Evolutionary conservation across 306 rosid genomes (phyloP), one percentile per base, ranked within the genome.

Genomic region (Dryas alaskensis): DNA sequence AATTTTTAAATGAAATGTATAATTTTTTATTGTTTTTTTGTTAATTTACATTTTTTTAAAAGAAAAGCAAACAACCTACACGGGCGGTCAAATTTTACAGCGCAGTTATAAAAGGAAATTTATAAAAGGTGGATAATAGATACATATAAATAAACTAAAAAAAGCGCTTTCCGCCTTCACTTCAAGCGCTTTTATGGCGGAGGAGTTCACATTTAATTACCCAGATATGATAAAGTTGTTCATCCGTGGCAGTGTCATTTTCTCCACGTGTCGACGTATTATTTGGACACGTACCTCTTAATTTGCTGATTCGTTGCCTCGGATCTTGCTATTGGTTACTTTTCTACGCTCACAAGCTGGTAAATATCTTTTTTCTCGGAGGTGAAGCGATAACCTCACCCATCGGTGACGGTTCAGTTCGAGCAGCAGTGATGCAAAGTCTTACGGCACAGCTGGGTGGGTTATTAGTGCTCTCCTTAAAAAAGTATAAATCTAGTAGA

Each of bases 321-420:
- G 83, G 82, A 86, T 86, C 83, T 81, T 81, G 80, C 63, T 63
- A 79, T 81, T 76, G 73, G 84, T 77, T 74, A 67, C 77, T 77
- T 82, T 86, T 63, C 78, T 17, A 76, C 73, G 52, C 67, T 67
- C 65, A 40, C 51, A 55, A 59, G 40, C 51, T 0, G 70, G 85
- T 73, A 80, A 80, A 80, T 79, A 85, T 74, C 67, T 46, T 49
- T 71, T 73, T 8, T 44, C 31, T 60, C 40, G 60, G 52, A 65
- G 5, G 8, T 22, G 54, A 51, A 4, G 61, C 8, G 70, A 66
- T 82, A 75, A 8, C 0, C 47, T 19, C 8, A 68, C 82, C 5
- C 5, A 10, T 0, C 71, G 3, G 60, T 50, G 39, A 51, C 67
- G 19, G 5, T 19, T 0, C 0, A 2, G 8, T 7, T 11, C 11